Percentiles rank a stretch among this genome's conserved stretches.
Evolutionary conservation across 352 stramenopile species (phyloP).

Genomic region (Elongisporangium undulatum): DNA sequence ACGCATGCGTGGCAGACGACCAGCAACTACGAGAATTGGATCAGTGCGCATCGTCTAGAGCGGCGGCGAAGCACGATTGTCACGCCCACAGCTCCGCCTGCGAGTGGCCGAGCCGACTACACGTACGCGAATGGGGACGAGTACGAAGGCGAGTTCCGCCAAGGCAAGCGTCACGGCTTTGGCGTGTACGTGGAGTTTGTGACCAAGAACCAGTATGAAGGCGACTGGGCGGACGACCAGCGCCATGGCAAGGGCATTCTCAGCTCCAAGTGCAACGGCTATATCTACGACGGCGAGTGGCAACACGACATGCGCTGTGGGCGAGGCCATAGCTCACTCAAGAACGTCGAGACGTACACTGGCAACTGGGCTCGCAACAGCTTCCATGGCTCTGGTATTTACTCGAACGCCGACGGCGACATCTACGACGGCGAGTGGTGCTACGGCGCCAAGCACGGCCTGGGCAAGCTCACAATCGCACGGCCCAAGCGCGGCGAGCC

Average conservation of each 20-base stretch:
- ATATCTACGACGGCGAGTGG: slow-evolving; percentile 84
- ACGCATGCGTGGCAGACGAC: slow-evolving; percentile 61
- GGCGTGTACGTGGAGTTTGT: slow-evolving; percentile 71
- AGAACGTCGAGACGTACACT: slow-evolving; percentile 69
- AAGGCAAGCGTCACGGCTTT: slow-evolving; percentile 64
- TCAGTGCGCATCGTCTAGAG: slow-evolving; percentile 23
- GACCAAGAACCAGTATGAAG: slow-evolving; percentile 78
- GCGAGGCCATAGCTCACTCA: slow-evolving; percentile 62
- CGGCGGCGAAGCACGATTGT: slow-evolving; percentile 19
- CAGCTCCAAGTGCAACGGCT: slow-evolving; percentile 45
- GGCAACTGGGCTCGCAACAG: slow-evolving; percentile 59
- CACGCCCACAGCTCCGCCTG: slow-evolving; percentile 19
- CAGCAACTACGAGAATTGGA: slow-evolving; percentile 54
- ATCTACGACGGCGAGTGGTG: slow-evolving; percentile 72
- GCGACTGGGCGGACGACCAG: slow-evolving; percentile 56
- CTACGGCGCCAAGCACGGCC: slow-evolving; percentile 43
- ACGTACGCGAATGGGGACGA: slow-evolving; percentile 70
- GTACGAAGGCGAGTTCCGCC: slow-evolving; percentile 69
- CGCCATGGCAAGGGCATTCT: slow-evolving; percentile 72
- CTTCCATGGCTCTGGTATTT: slow-evolving; percentile 62
- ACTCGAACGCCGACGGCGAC: slow-evolving; percentile 53
- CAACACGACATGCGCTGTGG: slow-evolving; percentile 60
- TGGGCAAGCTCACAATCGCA: slow-evolving; percentile 49
- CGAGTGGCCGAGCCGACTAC: slow-evolving; percentile 41
- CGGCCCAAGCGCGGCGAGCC: slow-evolving; percentile 15